These are phyloP conservation scores for Iodosphaeria phyllophila DNA, from an alignment of 2,329 filamentous ascomycete genomes.

Conservation along the genomic window DNA sequence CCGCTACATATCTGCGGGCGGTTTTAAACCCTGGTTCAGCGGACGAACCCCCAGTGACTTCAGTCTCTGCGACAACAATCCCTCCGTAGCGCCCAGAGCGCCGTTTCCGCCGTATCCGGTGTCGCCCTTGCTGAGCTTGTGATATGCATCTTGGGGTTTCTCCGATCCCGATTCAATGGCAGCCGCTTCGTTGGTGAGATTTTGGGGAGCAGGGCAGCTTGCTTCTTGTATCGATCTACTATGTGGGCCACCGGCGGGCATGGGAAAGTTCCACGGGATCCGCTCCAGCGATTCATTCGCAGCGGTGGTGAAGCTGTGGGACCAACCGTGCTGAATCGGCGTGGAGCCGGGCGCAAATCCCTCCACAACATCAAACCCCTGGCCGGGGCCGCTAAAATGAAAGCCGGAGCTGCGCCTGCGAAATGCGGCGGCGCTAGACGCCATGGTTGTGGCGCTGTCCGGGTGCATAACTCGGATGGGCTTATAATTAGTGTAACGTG, in stretches of 20 bases:
- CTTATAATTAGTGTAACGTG: conserved; percentile 72
- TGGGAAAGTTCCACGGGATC: conserved; percentile 27
- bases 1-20: no score
- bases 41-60: conserved; percentile 43
- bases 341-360: conserved; percentile 8
- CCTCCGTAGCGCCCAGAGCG: conserved; percentile 31
- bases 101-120: conserved; percentile 36
- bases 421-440: conserved; percentile 32
- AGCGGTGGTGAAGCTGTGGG: conserved; percentile 11
- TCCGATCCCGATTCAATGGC: conserved; percentile 3
- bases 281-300: conserved; percentile 24
- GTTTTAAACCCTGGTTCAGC: conserved; percentile 11
- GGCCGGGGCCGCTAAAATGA: conserved; percentile 14
- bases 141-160: conserved; percentile 24
- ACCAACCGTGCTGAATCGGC: conserved; percentile 7
- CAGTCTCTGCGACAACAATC: conserved; percentile 51
- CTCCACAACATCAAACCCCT: conserved; percentile 18
- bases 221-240: conserved; percentile 13
- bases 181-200: conserved; percentile 12
- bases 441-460: conserved; percentile 18
- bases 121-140: conserved; percentile 51
- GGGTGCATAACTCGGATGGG: conserved; percentile 34
- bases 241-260: conserved; percentile 11
- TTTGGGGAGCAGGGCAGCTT: conserved; percentile 15
- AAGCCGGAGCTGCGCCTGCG: conserved; percentile 37